Evolutionary conservation across 192 early-diverging fungal species (phyloP).

Genomic region (Dissophora globulifera): DNA sequence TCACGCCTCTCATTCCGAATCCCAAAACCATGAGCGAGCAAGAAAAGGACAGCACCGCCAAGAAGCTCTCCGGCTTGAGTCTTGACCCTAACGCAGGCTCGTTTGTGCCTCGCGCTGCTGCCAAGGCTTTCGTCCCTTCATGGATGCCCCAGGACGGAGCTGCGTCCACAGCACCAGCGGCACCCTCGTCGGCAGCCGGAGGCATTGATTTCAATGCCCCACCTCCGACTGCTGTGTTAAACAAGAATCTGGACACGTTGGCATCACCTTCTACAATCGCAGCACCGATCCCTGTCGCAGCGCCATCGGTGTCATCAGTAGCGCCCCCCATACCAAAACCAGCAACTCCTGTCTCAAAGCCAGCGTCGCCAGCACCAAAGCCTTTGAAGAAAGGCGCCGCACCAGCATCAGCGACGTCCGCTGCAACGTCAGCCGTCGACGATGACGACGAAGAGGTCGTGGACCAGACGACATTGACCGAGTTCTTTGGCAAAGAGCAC

Average conservation of each 20-base stretch:
- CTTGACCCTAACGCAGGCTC: slow-evolving; percentile 71
- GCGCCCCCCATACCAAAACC: slow-evolving; percentile 1
- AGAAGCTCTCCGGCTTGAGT: slow-evolving; percentile 58
- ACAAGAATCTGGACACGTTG: slow-evolving; percentile 26
- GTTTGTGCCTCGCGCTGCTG: slow-evolving; percentile 73
- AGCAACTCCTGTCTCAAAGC: not conserved
- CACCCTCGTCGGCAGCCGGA: not conserved
- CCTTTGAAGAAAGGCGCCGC: slow-evolving; percentile 7
- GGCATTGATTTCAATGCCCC: slow-evolving; percentile 31
- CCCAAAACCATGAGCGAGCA: slow-evolving; percentile 47
- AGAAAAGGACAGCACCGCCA: slow-evolving; percentile 2
- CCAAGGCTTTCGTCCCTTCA: slow-evolving; percentile 77
- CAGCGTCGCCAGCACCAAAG: not conserved
- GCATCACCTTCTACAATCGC: slow-evolving; percentile 6
- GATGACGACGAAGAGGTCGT: slow-evolving; percentile 64
- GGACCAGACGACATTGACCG: slow-evolving; percentile 65
- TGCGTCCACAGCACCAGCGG: slow-evolving; percentile 21
- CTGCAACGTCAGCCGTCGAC: slow-evolving; percentile 35
- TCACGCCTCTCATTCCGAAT: no score
- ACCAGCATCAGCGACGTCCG: not conserved
- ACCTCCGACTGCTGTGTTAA: slow-evolving; percentile 29
- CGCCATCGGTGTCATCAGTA: no score
- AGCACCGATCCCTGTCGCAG: not conserved
- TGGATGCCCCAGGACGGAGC: slow-evolving; percentile 57
- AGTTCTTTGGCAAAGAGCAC: slow-evolving; percentile 90